Percentiles rank a stretch among this genome's conserved stretches.
Conservation (phyloP, 805 yeast species). For the Candida coleopterorum region DNA sequence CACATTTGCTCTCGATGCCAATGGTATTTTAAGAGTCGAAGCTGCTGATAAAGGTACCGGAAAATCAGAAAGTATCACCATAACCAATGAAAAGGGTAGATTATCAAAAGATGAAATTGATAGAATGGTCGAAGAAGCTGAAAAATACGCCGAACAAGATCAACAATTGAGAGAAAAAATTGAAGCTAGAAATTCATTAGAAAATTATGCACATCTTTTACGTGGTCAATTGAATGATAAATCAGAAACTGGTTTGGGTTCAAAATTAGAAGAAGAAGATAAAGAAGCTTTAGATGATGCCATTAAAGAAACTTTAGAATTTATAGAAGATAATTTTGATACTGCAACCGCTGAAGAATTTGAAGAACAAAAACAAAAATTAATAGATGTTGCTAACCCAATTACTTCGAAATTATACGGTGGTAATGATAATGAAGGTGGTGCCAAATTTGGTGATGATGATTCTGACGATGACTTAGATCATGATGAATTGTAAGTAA, state of each 20-base stretch:
- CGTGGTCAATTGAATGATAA: constrained; percentile 43
- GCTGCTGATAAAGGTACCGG: constrained; percentile 99
- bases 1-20: constrained; percentile 98
- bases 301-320: constrained; percentile 76
- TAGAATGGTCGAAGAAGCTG: constrained; percentile 98
- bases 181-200: constrained; percentile 41
- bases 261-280: constrained; percentile 32
- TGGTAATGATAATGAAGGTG: constrained; percentile 33
- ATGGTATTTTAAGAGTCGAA: constrained; percentile 98
- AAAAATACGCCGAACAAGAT: constrained; percentile 61
- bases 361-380: constrained; percentile 80
- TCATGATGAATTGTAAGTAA: constrained; percentile 45
- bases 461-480: constrained; percentile 41
- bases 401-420: constrained; percentile 74
- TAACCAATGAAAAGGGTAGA: constrained; percentile 99
- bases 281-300: constrained; percentile 87
- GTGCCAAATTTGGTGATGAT: constrained; percentile 37
- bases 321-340: constrained; percentile 85
- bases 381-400: constrained; percentile 82
- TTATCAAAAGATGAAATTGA: constrained; percentile 94
- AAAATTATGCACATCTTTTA: too few relatives aligned
- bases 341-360: constrained; percentile 89
- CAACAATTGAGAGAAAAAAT: constrained; percentile 40
- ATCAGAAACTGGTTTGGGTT: too few relatives aligned
- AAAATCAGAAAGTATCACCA: constrained; percentile 96